A percentile compares a stretch with the other conserved stretches of the same genome.
phyloP scores from a whole-genome alignment of 2,329 filamentous ascomycete genomes.

The Fusarium transvaalense region DNA sequence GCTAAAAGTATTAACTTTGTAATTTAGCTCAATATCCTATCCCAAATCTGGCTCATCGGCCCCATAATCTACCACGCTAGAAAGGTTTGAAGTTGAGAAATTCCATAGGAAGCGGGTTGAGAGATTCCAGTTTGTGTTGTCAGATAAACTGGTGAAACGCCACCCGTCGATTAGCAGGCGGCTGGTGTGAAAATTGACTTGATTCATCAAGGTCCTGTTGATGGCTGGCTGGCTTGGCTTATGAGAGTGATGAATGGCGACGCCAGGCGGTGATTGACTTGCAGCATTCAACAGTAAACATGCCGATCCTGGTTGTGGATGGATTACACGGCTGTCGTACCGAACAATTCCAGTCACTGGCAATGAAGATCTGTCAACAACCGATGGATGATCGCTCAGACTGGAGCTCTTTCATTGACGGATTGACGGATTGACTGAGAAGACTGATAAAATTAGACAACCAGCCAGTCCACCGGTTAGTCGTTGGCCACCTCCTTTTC shows the following conservation, averaged over 20 bases:
- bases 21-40: conserved; percentile 17
- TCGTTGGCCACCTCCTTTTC: conserved; percentile 41
- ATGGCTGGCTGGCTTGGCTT: not conserved
- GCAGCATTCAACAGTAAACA: not conserved
- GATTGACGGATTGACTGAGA: not conserved
- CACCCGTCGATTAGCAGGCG: conserved; percentile 38
- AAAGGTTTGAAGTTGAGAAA: conserved; percentile 10
- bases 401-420: not conserved
- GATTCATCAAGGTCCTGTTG: not conserved
- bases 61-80: conserved; percentile 20
- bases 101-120: not conserved
- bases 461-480: too few relatives aligned
- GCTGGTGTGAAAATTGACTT: not conserved
- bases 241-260: not conserved
- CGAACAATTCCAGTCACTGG: not conserved
- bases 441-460: conserved; percentile 12
- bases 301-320: conserved; percentile 1
- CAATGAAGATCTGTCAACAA: conserved; percentile 24
- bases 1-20: conserved; percentile 16
- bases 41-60: conserved; percentile 18
- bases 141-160: conserved; percentile 39
- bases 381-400: conserved; percentile 18
- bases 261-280: conserved; percentile 9
- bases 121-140: conserved; percentile 3
- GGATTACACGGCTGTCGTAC: not conserved